A percentile compares a stretch with the other conserved stretches of the same genome.
Evolutionary conservation across 805 yeast genomes (phyloP).

Genomic region (Candida ortonii): DNA sequence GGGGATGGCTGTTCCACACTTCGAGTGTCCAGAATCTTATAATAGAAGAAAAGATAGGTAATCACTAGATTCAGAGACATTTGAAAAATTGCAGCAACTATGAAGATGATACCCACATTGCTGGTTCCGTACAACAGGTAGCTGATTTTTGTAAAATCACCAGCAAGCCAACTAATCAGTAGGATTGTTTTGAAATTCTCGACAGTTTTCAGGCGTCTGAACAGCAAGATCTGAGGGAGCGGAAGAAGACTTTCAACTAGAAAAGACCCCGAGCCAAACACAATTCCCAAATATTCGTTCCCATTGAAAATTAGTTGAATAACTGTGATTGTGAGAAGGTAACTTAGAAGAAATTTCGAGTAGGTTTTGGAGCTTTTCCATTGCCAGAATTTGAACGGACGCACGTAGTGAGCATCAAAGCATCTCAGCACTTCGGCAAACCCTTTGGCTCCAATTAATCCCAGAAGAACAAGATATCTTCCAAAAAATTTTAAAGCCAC

Average conservation of each 20-base stretch:
- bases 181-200: constrained; percentile 78
- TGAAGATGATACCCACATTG: constrained; percentile 61
- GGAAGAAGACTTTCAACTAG: constrained; percentile 73
- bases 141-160: constrained; percentile 75
- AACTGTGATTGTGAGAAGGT: constrained; percentile 26
- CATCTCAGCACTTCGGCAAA: constrained; percentile 47
- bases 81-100: constrained; percentile 73
- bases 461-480: constrained; percentile 9
- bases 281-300: constrained; percentile 28
- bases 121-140: constrained; percentile 75
- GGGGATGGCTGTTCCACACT: constrained; percentile 3
- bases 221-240: constrained; percentile 71
- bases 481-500: constrained; percentile 1
- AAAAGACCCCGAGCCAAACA: constrained; percentile 39
- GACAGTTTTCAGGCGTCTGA: constrained; percentile 62
- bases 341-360: constrained; percentile 47
- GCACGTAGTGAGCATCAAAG: constrained; percentile 65
- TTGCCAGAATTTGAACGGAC: constrained; percentile 80
- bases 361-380: constrained; percentile 45
- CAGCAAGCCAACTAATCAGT: constrained; percentile 82
- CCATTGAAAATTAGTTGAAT: constrained; percentile 25
- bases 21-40: constrained; percentile 35
- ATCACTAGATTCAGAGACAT: constrained; percentile 71
- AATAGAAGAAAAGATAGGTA: constrained; percentile 69
- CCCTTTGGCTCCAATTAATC: constrained; percentile 15